Evolutionary conservation across 306 rosid genomes (phyloP).

Genomic region (Luffa acutangula): DNA sequence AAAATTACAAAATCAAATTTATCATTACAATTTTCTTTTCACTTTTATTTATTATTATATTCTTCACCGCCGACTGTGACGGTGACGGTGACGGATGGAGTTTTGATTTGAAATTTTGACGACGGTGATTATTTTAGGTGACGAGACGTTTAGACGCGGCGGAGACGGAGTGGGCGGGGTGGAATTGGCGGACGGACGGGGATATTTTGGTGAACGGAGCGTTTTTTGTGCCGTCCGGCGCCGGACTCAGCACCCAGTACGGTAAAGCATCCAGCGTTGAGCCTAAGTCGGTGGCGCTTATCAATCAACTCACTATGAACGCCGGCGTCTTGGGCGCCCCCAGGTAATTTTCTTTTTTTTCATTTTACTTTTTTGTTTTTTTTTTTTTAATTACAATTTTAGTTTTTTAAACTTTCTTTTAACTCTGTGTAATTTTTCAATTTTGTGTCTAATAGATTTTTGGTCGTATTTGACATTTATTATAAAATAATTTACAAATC

Average conservation of each 20-base stretch:
- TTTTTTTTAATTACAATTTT: not conserved
- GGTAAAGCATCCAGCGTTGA: conserved; percentile 42
- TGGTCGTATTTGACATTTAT: no score
- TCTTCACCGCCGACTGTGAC: not conserved
- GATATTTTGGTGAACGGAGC: conserved; percentile 70
- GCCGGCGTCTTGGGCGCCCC: conserved; percentile 63
- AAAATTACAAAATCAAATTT: not conserved
- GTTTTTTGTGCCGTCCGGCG: conserved; percentile 54
- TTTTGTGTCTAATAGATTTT: no score
- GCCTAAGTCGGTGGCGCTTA: conserved; percentile 42
- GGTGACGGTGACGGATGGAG: not conserved
- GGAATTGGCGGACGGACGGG: conserved; percentile 76
- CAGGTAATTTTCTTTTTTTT: conserved; percentile 18
- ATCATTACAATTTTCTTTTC: not conserved
- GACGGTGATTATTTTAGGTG: conserved; percentile 29
- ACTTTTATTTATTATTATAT: not conserved
- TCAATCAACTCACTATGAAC: conserved; percentile 52
- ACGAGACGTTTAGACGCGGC: conserved; percentile 63
- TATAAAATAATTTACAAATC: no score
- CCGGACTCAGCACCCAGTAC: conserved; percentile 25
- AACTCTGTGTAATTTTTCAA: no score
- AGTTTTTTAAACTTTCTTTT: not conserved
- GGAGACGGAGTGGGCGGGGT: conserved; percentile 39
- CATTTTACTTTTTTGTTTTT: not conserved
- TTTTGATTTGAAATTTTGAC: not conserved